phyloP scores from a whole-genome alignment of 352 stramenopile genomes.

The Phytophthora pluvialis region DNA sequence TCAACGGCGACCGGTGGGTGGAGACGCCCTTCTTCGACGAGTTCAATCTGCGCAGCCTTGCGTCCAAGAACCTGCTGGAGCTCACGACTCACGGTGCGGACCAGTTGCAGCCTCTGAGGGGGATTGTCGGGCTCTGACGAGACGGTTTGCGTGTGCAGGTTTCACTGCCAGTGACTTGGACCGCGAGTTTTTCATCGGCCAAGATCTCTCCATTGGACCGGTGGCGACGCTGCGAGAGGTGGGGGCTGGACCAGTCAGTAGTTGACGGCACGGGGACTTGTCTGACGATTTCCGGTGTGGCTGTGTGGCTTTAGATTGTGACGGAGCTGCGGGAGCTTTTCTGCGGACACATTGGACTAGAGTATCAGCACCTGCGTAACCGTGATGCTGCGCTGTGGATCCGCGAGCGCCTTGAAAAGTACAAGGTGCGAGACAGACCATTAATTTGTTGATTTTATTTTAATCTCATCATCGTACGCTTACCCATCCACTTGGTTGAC shows the following conservation, averaged over 20 bases:
- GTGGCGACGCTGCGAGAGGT: conserved; percentile 79
- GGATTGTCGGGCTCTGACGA: conserved; percentile 1
- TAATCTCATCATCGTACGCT: conserved; percentile 1
- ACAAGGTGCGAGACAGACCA: conserved; percentile 47
- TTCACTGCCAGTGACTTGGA: conserved; percentile 92
- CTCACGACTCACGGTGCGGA: conserved; percentile 76
- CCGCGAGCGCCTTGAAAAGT: conserved; percentile 64
- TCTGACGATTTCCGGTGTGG: conserved; percentile 40
- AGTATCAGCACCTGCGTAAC: conserved; percentile 99
- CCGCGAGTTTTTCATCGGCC: conserved; percentile 92
- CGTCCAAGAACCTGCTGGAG: conserved; percentile 83
- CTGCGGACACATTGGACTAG: conserved; percentile 95
- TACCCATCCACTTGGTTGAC: not conserved
- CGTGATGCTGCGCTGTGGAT: conserved; percentile 89
- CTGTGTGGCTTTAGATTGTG: conserved; percentile 90
- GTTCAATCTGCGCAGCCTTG: conserved; percentile 85
- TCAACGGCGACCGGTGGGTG: conserved; percentile 84
- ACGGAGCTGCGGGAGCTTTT: conserved; percentile 95
- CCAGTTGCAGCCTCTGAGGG: not conserved
- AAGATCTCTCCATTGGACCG: conserved; percentile 85
- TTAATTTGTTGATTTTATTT: not conserved
- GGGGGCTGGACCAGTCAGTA: not conserved
- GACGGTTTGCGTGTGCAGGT: conserved; percentile 44
- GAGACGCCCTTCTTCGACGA: conserved; percentile 90
- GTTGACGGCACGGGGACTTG: not conserved